phyloP scores from a whole-genome alignment of 2,329 filamentous ascomycete species.

The Talaromyces piceae region DNA sequence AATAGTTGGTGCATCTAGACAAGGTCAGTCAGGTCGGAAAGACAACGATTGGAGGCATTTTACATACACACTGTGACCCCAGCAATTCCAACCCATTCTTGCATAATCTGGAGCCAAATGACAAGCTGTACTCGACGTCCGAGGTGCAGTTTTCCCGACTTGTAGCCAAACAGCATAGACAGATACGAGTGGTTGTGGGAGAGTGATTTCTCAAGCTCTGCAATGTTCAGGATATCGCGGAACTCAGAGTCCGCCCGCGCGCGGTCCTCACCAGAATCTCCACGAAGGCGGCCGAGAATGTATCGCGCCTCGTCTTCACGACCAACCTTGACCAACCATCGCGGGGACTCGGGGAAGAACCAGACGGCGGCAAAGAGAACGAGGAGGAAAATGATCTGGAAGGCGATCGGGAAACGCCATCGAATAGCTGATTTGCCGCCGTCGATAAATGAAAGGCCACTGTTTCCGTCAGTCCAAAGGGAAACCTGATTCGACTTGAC shows the following conservation, averaged over 20 bases:
- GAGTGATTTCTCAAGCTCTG: constrained; percentile 52
- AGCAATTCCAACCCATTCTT: constrained; percentile 64
- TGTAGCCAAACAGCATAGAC: constrained; percentile 60
- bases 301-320: constrained; percentile 60
- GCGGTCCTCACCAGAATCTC: constrained; percentile 45
- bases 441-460: constrained; percentile 54
- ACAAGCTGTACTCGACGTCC: constrained; percentile 62
- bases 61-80: constrained; percentile 54
- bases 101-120: constrained; percentile 64
- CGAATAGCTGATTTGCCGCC: constrained; percentile 51
- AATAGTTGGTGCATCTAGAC: constrained; percentile 42
- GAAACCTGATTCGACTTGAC: not conserved
- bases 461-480: constrained; percentile 13
- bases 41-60: constrained; percentile 13
- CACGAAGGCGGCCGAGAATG: constrained; percentile 57
- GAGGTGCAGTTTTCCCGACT: constrained; percentile 58
- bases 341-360: constrained; percentile 62
- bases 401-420: constrained; percentile 63
- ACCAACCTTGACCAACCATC: constrained; percentile 55
- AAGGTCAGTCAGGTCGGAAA: constrained; percentile 35
- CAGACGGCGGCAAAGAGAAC: constrained; percentile 50
- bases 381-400: constrained; percentile 60
- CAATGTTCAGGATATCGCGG: constrained; percentile 59
- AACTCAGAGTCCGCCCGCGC: constrained; percentile 56
- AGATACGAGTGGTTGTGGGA: constrained; percentile 50